Conservation (phyloP, 1,284 basidiomycete species). For the Xanthoconium separans region DNA sequence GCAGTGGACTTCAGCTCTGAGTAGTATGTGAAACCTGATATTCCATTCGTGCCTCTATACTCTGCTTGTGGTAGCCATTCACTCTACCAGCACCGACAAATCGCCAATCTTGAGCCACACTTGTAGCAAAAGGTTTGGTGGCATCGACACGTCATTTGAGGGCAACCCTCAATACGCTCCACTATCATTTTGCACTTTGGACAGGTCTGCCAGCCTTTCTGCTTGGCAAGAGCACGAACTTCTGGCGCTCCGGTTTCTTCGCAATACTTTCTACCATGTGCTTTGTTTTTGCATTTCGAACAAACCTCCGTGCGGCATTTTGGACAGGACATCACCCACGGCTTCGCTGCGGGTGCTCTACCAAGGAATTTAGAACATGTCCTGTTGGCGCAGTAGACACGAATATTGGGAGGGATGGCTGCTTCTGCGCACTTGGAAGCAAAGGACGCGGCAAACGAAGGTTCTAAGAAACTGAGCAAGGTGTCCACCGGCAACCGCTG, state of each 20-base stretch:
- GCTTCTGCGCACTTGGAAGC: constrained; percentile 32
- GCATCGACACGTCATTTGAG: constrained; percentile 43
- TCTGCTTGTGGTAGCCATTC: not conserved
- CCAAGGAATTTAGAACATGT: constrained; percentile 43
- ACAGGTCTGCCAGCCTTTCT: constrained; percentile 41
- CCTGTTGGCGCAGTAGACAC: constrained; percentile 44
- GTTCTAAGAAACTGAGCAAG: constrained; percentile 31
- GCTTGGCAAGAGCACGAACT: constrained; percentile 34
- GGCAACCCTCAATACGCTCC: constrained; percentile 40
- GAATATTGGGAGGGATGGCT: constrained; percentile 28
- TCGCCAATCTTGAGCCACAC: constrained; percentile 37
- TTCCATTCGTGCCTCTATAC: not conserved
- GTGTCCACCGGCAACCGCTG: constrained; percentile 28
- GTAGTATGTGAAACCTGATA: not conserved
- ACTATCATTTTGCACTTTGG: constrained; percentile 41
- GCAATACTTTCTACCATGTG: constrained; percentile 16
- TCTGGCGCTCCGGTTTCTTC: constrained; percentile 24
- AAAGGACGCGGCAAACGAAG: constrained; percentile 25
- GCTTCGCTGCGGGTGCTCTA: constrained; percentile 14
- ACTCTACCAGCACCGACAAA: constrained; percentile 18
- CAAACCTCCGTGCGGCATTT: constrained; percentile 35
- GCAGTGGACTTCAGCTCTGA: not conserved
- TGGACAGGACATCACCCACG: constrained; percentile 14
- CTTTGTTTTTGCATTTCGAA: constrained; percentile 30
- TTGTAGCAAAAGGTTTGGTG: constrained; percentile 41